phyloP scores from a whole-genome alignment of 305 asterid species.

The Solanum hybrid region DNA sequence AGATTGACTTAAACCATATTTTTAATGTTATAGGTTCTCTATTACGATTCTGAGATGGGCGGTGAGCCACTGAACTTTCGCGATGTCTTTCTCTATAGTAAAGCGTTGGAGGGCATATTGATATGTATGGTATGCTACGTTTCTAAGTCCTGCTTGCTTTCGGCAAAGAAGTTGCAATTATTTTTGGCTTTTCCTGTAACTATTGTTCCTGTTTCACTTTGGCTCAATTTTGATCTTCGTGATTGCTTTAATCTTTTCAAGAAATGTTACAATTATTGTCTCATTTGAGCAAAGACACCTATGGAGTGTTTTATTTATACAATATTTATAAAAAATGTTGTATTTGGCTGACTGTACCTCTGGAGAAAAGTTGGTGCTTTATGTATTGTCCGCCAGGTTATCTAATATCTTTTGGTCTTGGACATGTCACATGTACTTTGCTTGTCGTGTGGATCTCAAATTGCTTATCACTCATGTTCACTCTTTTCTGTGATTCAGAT shows the following conservation, averaged over 20 bases:
- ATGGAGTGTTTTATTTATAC: background rate
- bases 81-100: constrained; percentile 89
- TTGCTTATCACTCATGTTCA: background rate
- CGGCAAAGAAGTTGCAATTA: background rate
- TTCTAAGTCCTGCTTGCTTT: background rate
- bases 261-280: background rate
- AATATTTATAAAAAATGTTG: background rate
- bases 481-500: constrained; percentile 49
- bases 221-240: background rate
- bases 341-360: background rate
- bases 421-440: background rate
- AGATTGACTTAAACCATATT: background rate
- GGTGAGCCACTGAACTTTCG: constrained; percentile 82
- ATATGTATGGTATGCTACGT: constrained; percentile 66
- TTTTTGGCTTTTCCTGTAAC: background rate
- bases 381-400: background rate
- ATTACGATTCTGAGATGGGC: constrained; percentile 71
- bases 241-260: background rate
- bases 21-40: constrained; percentile 37
- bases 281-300: background rate
- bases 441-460: background rate
- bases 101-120: constrained; percentile 94
- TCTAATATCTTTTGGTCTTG: background rate
- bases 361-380: background rate
- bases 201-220: background rate